Base-by-base conservation (phyloP, 2,329 filamentous ascomycete species). In the Stagonosporopsis tanaceti region DNA sequence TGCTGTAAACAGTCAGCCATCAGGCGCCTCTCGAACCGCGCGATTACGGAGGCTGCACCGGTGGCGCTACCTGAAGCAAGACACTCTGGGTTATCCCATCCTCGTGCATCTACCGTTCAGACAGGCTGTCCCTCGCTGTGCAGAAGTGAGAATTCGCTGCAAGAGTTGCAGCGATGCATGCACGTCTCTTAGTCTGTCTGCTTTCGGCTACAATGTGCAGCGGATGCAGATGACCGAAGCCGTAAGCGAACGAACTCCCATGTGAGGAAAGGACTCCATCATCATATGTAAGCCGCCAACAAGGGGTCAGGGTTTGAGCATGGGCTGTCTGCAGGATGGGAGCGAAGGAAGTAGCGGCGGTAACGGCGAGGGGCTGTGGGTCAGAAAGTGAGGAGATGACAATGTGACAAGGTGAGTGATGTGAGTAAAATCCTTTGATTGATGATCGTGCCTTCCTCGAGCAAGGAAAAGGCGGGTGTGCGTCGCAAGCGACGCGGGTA, bases 71-170 rank as follows among this genome's bases (percentile, higher is more conserved):
- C 30, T 57, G 44, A 48, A 32, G 34, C 28, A 48, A 53, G 39
- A 53, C 44, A 48, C 17, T 39, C 44, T 45, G 44, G 44, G 32
- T 11, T 52, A 42, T 52, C 30, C 44, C 37, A 53, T 48, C 54
- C 54, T 57, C 54, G 54, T 57, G 54, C 38, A 52, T n/a, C 52
- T 25, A 44, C 47, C 37, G 30, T 51, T 44, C 42, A 28, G 47
- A 41, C 37, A 20, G 42, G 47, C 54, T 42, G 54, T 39, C 42
- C 14, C 39, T 27, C 6, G 48, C 48, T 40, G 20, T 40, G 38
- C 47, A 44, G 44, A 52, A 45, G 44, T 57, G 54, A 52, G 48
- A 57, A 44, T n/a, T 57, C 54, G 48, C 54, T 57, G 54, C 54
- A 34, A 50, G 39, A 48, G 44, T 57, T 48, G 45, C 32, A 39